Base-by-base conservation (phyloP, 305 asterid species). In the Plantago lanceolata region DNA sequence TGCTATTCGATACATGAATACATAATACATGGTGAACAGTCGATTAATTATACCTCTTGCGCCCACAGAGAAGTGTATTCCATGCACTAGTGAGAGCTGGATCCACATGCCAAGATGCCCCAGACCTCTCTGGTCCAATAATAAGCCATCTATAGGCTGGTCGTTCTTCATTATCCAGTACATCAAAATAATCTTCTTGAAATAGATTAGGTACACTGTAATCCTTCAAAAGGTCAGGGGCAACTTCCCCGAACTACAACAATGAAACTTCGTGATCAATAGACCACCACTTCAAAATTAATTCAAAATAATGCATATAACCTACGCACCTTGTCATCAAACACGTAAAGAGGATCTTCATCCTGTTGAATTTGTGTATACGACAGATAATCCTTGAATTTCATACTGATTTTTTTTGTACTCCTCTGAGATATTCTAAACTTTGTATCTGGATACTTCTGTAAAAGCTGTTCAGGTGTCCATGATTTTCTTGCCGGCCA, bases 101-200 rank as follows among this genome's bases (percentile, higher is more conserved):
- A 84, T 93, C 99, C 9, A 93, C 96, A 65, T 89, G 99, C 99
- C 99, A 93, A 47, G 99, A 89, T 37, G 99, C 97, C 64, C 97
- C 99, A 71, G 99, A 93, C 77, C 97, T 80, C 77, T 89, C 99
- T 59, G 99, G 99, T 65, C 99, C 99, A 59, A 85, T 71, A 63
- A 89, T 87, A 71, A 89, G 84, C 99, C 99, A 93, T 78, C 97
- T 84, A 68, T 74, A 93, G 76, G 96, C 78, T 8, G 99, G 99
- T 18, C 95, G 81, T 71, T 85, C 83, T 63, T 93, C 94, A 20
- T 61, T 71, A 76, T 79, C 87, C 75, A 93, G 77, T 63, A 93
- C 86, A 74, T 87, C 92, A 79, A 93, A 93, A 76, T 85, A 87
- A 80, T 93, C 97, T 79, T 89, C 99, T 82, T 71, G 82, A 81